Percentiles rank a stretch among this genome's conserved stretches.
phyloP scores from a whole-genome alignment of 306 rosid species.

The Inga leiocalycina region DNA sequence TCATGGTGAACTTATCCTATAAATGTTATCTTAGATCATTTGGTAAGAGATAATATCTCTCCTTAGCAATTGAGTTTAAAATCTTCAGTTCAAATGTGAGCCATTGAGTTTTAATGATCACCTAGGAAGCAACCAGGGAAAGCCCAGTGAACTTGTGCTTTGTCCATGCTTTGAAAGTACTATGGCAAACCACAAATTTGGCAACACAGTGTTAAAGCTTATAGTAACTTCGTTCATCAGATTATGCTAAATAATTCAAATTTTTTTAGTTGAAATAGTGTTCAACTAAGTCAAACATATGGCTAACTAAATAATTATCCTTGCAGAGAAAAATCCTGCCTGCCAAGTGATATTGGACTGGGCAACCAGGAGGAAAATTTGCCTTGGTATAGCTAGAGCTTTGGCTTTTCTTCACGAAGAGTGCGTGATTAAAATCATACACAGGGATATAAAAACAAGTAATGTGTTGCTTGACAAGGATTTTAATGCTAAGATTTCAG shows the following conservation, averaged over 20 bases:
- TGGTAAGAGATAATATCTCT: neutral
- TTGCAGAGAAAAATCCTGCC: neutral
- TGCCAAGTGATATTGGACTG: neutral
- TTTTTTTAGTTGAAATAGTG: neutral
- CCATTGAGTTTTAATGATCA: neutral
- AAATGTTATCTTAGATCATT: neutral
- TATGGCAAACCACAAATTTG: neutral
- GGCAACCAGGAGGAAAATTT: constrained; percentile 5
- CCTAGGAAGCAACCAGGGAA: neutral
- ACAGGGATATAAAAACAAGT: neutral
- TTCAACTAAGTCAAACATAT: neutral
- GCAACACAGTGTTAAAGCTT: neutral
- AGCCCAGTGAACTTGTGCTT: neutral
- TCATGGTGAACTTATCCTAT: neutral
- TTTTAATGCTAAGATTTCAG: constrained; percentile 3
- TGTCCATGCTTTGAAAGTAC: neutral
- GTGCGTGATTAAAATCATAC: neutral
- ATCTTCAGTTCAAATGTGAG: neutral
- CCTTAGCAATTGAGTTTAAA: neutral
- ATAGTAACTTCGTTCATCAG: neutral
- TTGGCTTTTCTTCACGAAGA: constrained; percentile 8
- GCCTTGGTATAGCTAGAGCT: constrained; percentile 8
- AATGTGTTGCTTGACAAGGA: constrained; percentile 16
- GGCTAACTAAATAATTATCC: neutral
- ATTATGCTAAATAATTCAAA: neutral